phyloP scores from a whole-genome alignment of 2,329 filamentous ascomycete genomes.

The Hypoxylon sp. region DNA sequence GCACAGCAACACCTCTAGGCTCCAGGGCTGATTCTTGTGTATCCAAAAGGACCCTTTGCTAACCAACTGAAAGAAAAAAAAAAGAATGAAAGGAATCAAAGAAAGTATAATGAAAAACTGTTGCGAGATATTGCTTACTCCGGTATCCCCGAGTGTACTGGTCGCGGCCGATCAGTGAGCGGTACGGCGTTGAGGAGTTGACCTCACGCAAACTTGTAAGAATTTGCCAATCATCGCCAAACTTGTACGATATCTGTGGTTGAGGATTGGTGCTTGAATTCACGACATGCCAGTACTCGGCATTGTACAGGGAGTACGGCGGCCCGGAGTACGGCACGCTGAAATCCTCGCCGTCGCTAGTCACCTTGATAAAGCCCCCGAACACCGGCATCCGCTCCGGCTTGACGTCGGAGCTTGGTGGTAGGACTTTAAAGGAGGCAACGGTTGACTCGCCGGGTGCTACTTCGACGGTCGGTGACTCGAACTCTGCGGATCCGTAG shows the following conservation, averaged over 20 bases:
- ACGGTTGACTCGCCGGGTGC: conserved; percentile 23
- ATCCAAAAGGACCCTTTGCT: no score
- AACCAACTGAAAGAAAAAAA: no score
- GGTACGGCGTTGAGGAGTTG: conserved; percentile 23
- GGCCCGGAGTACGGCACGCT: conserved; percentile 39
- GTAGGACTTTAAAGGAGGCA: conserved; percentile 31
- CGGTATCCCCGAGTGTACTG: conserved; percentile 28
- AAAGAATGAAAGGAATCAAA: no score
- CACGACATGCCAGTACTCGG: conserved; percentile 21
- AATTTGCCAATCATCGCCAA: conserved; percentile 6
- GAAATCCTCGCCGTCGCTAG: conserved; percentile 25
- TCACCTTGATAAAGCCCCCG: conserved; percentile 37
- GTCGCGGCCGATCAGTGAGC: conserved; percentile 23
- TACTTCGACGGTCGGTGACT: conserved; percentile 31
- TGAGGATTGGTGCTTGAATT: conserved; percentile 6
- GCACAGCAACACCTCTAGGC: no score
- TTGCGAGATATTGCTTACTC: background rate
- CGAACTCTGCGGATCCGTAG: conserved; percentile 37
- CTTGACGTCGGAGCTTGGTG: conserved; percentile 26
- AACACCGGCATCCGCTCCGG: conserved; percentile 38
- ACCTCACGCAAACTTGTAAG: conserved; percentile 14
- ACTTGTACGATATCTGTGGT: conserved; percentile 25
- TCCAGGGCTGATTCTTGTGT: no score
- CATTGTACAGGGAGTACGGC: conserved; percentile 38
- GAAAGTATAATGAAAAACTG: no score